Conservation (phyloP, 176 grass and related monocot genomes). For the Raddia guianensis region DNA sequence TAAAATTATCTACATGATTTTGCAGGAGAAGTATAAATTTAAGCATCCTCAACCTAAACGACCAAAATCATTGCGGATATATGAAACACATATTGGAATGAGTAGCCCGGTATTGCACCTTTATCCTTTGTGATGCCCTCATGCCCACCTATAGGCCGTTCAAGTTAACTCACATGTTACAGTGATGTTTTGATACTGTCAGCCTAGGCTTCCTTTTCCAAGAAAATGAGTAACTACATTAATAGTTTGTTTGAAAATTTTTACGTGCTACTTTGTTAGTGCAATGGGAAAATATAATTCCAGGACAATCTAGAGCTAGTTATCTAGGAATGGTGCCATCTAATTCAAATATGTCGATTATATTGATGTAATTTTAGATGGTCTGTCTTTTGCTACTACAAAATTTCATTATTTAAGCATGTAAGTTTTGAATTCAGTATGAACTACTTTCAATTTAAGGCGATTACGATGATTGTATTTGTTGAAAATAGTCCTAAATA, state of each 20-base stretch:
- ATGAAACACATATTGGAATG: constrained; percentile 99
- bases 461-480: too few species aligned
- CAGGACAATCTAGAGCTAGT: neutral
- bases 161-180: constrained; percentile 17
- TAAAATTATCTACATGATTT: constrained; percentile 40
- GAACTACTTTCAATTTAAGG: too few species aligned
- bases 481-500: too few species aligned
- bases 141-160: constrained; percentile 18
- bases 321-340: neutral
- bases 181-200: constrained; percentile 18
- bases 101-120: constrained; percentile 77
- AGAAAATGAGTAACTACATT: neutral
- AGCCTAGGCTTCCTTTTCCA: neutral
- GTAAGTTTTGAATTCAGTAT: too few species aligned
- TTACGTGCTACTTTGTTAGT: constrained; percentile 14
- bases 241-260: neutral
- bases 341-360: constrained; percentile 3
- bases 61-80: constrained; percentile 92
- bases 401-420: neutral
- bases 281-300: constrained; percentile 8
- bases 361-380: neutral
- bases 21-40: constrained; percentile 93
- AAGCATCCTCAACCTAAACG: constrained; percentile 88
- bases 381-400: neutral
- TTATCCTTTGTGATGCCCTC: constrained; percentile 13